These are phyloP conservation scores for Fraxinus velutina DNA, from an alignment of 305 asterid species.

Conservation along the genomic window DNA sequence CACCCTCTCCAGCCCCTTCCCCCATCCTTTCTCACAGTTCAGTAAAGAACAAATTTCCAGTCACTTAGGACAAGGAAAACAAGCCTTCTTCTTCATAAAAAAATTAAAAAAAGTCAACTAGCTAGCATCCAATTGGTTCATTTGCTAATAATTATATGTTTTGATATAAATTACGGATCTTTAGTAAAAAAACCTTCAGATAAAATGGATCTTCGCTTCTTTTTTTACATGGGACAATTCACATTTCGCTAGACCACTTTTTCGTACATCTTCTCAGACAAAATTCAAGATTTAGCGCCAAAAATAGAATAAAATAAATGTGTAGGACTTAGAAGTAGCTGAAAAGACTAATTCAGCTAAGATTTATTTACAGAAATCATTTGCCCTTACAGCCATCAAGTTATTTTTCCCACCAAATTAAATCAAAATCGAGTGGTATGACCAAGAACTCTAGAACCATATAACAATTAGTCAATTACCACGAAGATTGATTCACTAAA, in stretches of 20 bases:
- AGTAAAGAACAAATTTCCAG: background rate
- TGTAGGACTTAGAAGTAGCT: background rate
- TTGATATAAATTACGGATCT: background rate
- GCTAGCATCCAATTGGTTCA: background rate
- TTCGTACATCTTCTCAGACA: slow-evolving; percentile 9
- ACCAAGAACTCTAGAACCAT: background rate
- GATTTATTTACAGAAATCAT: background rate
- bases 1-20: no score
- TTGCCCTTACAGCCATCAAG: background rate
- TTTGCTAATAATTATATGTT: background rate
- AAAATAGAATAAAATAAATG: background rate
- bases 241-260: background rate
- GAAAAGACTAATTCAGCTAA: background rate
- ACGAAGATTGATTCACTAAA: background rate
- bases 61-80: background rate
- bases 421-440: background rate
- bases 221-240: background rate
- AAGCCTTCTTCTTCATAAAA: background rate
- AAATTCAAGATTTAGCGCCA: background rate
- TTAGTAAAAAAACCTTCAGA: background rate
- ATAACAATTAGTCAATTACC: background rate
- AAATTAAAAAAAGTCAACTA: background rate
- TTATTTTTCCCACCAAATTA: background rate
- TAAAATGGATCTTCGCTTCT: slow-evolving; percentile 4
- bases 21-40: no score